These are phyloP conservation scores for Gamarada debralockiae DNA, from an alignment of 495 filamentous ascomycete genomes.

Conservation along the genomic window DNA sequence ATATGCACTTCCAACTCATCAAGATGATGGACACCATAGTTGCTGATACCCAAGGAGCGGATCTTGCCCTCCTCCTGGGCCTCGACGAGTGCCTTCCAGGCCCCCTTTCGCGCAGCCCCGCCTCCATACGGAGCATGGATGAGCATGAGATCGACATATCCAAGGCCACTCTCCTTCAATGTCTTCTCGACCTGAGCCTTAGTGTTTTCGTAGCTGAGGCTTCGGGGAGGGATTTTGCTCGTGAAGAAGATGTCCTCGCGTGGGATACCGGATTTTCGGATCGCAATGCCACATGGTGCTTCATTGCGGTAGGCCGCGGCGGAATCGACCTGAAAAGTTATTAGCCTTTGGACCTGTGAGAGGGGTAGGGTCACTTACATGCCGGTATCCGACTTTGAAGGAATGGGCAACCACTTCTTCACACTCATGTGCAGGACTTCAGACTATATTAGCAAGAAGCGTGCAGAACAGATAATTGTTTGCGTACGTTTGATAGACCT, in stretches of 20 bases:
- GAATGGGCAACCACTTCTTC: constrained; percentile 59
- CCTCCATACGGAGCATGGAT: constrained; percentile 61
- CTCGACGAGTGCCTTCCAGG: constrained; percentile 63
- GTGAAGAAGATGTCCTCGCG: constrained; percentile 70
- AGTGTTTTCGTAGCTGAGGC: constrained; percentile 45
- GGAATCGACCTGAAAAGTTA: constrained; percentile 56
- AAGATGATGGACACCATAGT: constrained; percentile 66
- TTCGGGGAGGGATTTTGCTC: constrained; percentile 54
- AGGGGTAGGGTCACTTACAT: constrained; percentile 41
- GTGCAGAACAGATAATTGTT: constrained; percentile 7
- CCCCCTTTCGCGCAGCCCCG: constrained; percentile 48
- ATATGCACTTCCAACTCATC: constrained; percentile 75
- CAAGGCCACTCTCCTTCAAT: constrained; percentile 47
- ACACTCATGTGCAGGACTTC: constrained; percentile 39
- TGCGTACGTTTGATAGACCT: constrained; percentile 73
- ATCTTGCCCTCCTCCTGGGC: constrained; percentile 61
- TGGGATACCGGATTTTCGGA: constrained; percentile 52
- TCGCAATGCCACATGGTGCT: constrained; percentile 56
- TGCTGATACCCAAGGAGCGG: constrained; percentile 60
- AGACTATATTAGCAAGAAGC: constrained; percentile 8
- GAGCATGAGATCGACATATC: constrained; percentile 63
- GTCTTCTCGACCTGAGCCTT: constrained; percentile 47
- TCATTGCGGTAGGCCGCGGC: constrained; percentile 72
- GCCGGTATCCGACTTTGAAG: constrained; percentile 67
- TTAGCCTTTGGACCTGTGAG: background rate